These are phyloP conservation scores for Solanum lycopersicoides DNA, from an alignment of 257 asterid genomes.

Conservation along the genomic window DNA sequence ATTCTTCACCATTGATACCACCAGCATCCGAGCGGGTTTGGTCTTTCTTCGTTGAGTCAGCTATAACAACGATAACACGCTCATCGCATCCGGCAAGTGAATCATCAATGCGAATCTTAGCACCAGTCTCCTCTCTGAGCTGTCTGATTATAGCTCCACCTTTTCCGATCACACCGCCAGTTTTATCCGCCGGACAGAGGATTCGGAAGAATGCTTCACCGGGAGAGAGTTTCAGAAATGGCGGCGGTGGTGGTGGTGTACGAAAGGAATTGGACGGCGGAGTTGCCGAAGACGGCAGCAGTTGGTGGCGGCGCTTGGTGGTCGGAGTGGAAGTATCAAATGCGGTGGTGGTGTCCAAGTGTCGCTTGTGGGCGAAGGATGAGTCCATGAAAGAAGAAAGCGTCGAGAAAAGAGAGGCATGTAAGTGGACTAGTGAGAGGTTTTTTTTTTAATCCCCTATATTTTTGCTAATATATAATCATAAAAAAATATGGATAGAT, in stretches of 20 bases:
- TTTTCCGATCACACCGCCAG: constrained; percentile 8
- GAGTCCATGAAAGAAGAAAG: background rate
- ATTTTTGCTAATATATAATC: background rate
- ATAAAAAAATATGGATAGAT: background rate
- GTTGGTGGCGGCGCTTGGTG: constrained; percentile 9
- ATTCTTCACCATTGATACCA: background rate
- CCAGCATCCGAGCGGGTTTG: background rate
- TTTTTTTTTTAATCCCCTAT: background rate
- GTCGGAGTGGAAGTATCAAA: background rate
- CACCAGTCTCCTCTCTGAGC: constrained; percentile 7
- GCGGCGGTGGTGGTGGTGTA: background rate
- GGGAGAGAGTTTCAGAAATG: background rate
- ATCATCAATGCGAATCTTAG: constrained; percentile 9
- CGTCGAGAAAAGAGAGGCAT: background rate
- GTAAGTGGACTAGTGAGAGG: background rate
- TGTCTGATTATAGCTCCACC: constrained; percentile 7
- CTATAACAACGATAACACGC: constrained; percentile 4
- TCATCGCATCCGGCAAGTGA: background rate
- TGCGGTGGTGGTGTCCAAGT: background rate
- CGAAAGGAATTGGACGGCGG: constrained; percentile 3
- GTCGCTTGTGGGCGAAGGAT: background rate
- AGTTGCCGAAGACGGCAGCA: background rate
- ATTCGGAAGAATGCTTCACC: constrained; percentile 8
- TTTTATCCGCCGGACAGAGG: constrained; percentile 9
- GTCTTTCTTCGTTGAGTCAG: constrained; percentile 2